Base-by-base conservation (phyloP, 1,284 basidiomycete species). In the Naganishia cerealis region DNA sequence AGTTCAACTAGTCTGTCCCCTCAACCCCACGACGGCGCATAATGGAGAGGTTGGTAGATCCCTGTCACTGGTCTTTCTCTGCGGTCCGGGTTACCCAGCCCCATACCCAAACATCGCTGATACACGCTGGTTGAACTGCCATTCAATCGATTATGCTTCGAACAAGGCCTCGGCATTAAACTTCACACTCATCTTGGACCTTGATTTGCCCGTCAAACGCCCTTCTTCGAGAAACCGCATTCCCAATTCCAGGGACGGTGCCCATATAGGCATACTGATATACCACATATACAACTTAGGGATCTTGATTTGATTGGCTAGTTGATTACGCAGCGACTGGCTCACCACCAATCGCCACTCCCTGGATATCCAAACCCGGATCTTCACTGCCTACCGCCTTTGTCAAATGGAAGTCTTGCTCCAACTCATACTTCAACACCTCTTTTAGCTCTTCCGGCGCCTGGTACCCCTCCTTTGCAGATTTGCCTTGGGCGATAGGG, bases 391-490 rank as follows among this genome's bases (percentile, higher is more conserved):
- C 13, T 15, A 63, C 50, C 15, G 61, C 61, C 40, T 63, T 63
- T 26, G 61, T 63, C n/a, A 73, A 58, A 61, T 67, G 69, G 70
- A 73, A 72, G 59, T 72, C 73, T 62, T 73, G 71, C 67, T 71
- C 38, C 63, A 73, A 68, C 68, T 73, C 73, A 56, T 65, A 73
- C 59, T 65, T 57, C 59, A 72, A 40, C 33, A 68, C 57, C 57
- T 65, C 68, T 56, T 70, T 67, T 46, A 69, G 48, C 43, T 69
- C 71, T 9, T 39, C 39, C 39, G 67, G 67, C 18, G 62, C 36
- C 21, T 53, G 26, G 57, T 57, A 67, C 21, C 61, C 66, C 52
- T 63, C 65, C 21, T 63, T 63, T 16, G 39, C 13, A 9, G 61
- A 63, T 54, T 63, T 53, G 21, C 61, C 61, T 53, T 63, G 50